Base-by-base conservation (phyloP, 2,329 filamentous ascomycete genomes). In the Coniochaeta sp. region DNA sequence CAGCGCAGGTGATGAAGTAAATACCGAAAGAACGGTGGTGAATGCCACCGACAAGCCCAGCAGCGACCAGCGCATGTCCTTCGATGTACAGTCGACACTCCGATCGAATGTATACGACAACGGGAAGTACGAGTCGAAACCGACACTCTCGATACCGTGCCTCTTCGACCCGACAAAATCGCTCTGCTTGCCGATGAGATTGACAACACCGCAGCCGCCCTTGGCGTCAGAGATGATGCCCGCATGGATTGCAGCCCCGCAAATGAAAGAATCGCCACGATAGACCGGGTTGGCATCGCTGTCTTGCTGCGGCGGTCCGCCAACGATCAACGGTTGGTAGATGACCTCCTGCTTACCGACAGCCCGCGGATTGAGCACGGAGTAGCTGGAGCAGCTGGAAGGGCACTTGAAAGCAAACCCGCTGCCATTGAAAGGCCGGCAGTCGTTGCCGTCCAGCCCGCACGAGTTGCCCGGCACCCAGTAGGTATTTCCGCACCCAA, bases 121-220 rank as follows among this genome's bases (percentile, higher is more conserved):
- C 1, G 95, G 95, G 68, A 99, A 99, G 65, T 91, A 91, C 0
- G 91, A 93, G 63, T 92, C 84, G 70, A 99, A 99, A 5, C 75
- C 82, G 59, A 90, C 79, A 64, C 91, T 96, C 31, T 78, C 75
- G 64, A 98, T 91, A 58, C 89, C 90, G 68, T 96, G 80, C n/a
- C 80, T 80, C 56, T 83, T 81, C 11, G 87, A 86, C 47, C 83
- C 80, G 33, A 80, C 77, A 68, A 85, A 93, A 59, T 78, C 75
- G 62, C 78, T 76, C 63, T 85, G 82, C 58, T 86, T 81, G 17
- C 89, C 89, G 17, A 84, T 77, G 14, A 90, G 77, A 19, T 79
- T 78, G 24, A 90, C 78, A 1, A 90, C 86, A 59, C 89, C 90
- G 66, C 90, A 93, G 1, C 90, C 90, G 36, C 90, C 90, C 36